These are phyloP conservation scores for Holtermanniella nyarrowii DNA, from an alignment of 768 basidiomycete genomes.

Conservation along the genomic window DNA sequence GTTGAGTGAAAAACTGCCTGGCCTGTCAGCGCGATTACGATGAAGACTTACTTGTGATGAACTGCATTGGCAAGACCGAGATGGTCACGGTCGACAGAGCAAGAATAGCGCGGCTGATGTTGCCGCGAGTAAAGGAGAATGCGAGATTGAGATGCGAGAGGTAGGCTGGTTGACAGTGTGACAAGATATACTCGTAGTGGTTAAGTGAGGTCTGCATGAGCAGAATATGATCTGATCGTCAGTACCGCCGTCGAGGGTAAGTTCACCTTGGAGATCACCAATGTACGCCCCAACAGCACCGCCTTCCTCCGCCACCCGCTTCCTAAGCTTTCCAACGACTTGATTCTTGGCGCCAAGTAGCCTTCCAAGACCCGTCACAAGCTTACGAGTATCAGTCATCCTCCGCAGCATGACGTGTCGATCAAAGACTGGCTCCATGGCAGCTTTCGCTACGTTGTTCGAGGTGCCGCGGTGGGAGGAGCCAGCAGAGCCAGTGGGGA, in stretches of 20 bases:
- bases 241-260: slow-evolving; percentile 1
- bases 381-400: slow-evolving; percentile 65
- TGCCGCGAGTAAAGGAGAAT: slow-evolving; percentile 52
- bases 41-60: slow-evolving; percentile 40
- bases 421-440: slow-evolving; percentile 24
- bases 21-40: neutral
- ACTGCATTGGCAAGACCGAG: slow-evolving; percentile 56
- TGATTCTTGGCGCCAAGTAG: slow-evolving; percentile 71
- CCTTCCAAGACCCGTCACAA: slow-evolving; percentile 68
- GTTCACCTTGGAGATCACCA: slow-evolving; percentile 79
- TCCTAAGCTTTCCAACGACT: slow-evolving; percentile 67
- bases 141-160: slow-evolving; percentile 62
- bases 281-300: slow-evolving; percentile 71
- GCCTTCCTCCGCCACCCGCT: slow-evolving; percentile 52
- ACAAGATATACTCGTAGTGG: slow-evolving; percentile 80
- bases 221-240: slow-evolving; percentile 67
- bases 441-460: slow-evolving; percentile 4
- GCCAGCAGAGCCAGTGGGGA: slow-evolving; percentile 24
- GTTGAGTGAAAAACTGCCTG: slow-evolving; percentile 64
- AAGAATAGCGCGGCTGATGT: slow-evolving; percentile 58
- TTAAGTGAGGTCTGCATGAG: slow-evolving; percentile 71
- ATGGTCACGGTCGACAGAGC: slow-evolving; percentile 59
- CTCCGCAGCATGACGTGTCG: slow-evolving; percentile 52
- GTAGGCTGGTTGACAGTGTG: slow-evolving; percentile 78
- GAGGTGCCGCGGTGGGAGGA: slow-evolving; percentile 8